Evolutionary conservation across 192 early-diverging fungal species (phyloP).

Genomic region (Linderina pennispora): DNA sequence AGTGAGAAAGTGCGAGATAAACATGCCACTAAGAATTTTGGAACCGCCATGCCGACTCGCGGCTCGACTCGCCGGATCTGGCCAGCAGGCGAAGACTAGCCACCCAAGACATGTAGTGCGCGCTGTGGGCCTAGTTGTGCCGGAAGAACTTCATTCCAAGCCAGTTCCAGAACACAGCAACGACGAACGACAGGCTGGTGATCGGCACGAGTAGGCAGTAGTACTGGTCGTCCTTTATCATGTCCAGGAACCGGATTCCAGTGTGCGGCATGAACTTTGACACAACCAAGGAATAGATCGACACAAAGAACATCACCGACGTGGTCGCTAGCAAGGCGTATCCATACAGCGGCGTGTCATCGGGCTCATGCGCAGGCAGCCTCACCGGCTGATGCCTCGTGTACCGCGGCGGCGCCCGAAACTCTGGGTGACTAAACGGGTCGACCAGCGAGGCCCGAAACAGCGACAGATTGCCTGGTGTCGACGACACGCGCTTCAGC

Average conservation of each 20-base stretch:
- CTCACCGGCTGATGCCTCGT: conserved; percentile 52
- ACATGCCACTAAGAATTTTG: too few species aligned
- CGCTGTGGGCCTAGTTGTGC: conserved; percentile 55
- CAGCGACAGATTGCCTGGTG: conserved; percentile 40
- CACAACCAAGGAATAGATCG: conserved; percentile 61
- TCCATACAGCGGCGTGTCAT: conserved; percentile 65
- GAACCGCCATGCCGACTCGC: too few species aligned
- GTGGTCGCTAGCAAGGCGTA: conserved; percentile 56
- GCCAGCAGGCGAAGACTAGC: too few species aligned
- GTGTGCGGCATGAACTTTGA: conserved; percentile 67
- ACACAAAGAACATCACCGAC: conserved; percentile 52
- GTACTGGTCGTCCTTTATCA: conserved; percentile 70
- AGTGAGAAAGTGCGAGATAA: too few species aligned
- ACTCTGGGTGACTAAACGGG: conserved; percentile 39
- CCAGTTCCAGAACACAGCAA: conserved; percentile 89
- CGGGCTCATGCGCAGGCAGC: conserved; percentile 53
- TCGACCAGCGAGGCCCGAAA: conserved; percentile 39
- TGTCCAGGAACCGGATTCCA: conserved; percentile 60
- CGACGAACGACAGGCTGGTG: conserved; percentile 65
- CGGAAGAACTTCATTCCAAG: conserved; percentile 92
- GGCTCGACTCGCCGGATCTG: too few species aligned
- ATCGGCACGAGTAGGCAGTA: conserved; percentile 81
- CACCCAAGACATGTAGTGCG: too few species aligned
- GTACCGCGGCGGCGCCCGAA: conserved; percentile 46
- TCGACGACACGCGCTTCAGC: conserved; percentile 40